Evolutionary conservation across 2,329 filamentous ascomycete species (phyloP), one percentile per base, ranked within the genome.

Genomic region (Aspergillus alliaceus): DNA sequence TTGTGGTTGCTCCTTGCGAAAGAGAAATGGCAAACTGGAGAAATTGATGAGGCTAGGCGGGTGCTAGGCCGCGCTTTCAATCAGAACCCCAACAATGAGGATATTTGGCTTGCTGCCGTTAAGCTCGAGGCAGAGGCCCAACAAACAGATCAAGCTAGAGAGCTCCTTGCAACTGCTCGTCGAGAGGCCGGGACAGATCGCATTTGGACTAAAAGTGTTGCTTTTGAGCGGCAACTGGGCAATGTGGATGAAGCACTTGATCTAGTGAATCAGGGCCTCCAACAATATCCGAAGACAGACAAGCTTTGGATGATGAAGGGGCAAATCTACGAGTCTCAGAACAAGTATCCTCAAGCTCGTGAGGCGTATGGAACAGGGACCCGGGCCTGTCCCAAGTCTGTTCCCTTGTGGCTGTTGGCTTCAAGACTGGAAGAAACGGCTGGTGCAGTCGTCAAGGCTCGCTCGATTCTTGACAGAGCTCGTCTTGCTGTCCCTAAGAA

Each of bases 251-350:
- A 87, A 1, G 93, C 95, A 0, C 82, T 99, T 14, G 90, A 96
- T 67, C 86, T 99, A 11, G 90, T 90, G 42, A 91, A 93, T 58
- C 89, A 96, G 71, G 95, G 89, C 1, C 80, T 99, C 34, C 88
- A 93, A 63, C 83, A 91, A 9, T 99, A 96, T 78, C 93, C 95
- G 1, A 85, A 87, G 44, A 86, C 89, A 12, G 84, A 91, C 52
- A 98, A 98, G 76, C 82, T 99, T 24, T 97, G 93, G 89, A 97
- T 98, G 90, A 90, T 96, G 80, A 99, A 99, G 77, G 95, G 96
- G 0, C 95, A 99, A 72, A 95, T 98, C 61, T 99, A 99, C 80
- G 90, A 97, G 70, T 84, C 87, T 42, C 83, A 92, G 47, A 87
- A 85, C 66, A 92, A 91, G 77, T 78, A 89, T 14, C 87, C 89